Evolutionary conservation across 257 asterid genomes (phyloP).

Genomic region (Solanum tarijense): DNA sequence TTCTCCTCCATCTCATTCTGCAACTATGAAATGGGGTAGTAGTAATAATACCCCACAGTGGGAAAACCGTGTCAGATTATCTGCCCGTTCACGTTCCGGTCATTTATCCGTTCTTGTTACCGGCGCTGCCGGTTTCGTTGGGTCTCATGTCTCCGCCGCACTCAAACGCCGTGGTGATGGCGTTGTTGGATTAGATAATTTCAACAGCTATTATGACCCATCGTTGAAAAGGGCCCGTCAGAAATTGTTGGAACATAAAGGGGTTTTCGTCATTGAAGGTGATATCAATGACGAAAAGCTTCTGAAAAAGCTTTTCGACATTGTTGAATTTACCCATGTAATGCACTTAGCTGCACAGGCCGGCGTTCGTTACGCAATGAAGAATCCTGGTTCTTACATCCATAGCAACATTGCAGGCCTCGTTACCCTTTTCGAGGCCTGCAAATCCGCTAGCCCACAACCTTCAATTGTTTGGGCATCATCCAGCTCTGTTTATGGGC

Average conservation of each 20-base stretch:
- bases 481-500: conserved; percentile 39
- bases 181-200: conserved; percentile 34
- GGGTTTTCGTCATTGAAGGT: conserved; percentile 21
- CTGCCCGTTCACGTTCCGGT: conserved; percentile 10
- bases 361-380: conserved; percentile 38
- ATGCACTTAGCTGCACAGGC: conserved; percentile 44
- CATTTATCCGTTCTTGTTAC: conserved; percentile 24
- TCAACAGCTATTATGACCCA: conserved; percentile 32
- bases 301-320: conserved; percentile 13
- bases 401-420: conserved; percentile 39
- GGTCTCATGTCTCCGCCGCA: conserved; percentile 32
- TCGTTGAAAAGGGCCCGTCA: conserved; percentile 30
- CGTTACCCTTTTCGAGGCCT: conserved; percentile 31
- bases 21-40: conserved; percentile 14
- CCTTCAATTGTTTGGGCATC: conserved; percentile 38
- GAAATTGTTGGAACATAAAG: conserved; percentile 1
- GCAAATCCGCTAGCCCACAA: conserved; percentile 31
- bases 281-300: conserved; percentile 18
- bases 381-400: conserved; percentile 30
- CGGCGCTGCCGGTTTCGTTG: conserved; percentile 43
- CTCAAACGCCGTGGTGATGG: conserved; percentile 34
- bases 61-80: conserved; percentile 10
- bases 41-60: conserved; percentile 2
- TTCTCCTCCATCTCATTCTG: conserved; percentile 14
- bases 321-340: conserved; percentile 27